Evolutionary conservation across 805 yeast species (phyloP), one percentile per base, ranked within the genome.

Genomic region (Starmerella powellii): DNA sequence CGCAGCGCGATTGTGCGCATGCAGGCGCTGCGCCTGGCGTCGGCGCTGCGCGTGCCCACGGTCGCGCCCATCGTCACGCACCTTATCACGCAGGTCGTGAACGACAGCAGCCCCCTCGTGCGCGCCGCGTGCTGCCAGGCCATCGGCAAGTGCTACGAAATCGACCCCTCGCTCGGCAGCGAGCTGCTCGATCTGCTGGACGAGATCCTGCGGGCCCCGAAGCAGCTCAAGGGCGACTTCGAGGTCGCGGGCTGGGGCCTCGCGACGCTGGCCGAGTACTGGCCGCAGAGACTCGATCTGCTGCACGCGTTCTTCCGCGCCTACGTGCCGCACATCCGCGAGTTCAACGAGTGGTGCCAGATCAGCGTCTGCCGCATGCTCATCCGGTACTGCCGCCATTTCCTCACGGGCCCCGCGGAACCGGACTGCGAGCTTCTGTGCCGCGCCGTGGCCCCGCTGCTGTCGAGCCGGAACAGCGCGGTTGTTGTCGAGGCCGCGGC

Each of bases 1-100:
- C 6, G 45, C 12, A 72, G 71, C 46, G 80, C 93, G 2, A 69
- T 73, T 10, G 65, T 71, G 15, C 66, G 97, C 48, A 72, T 87
- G 2, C 65, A 83, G 42, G 79, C 94, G 0, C 71, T 91, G 34
- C 70, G 87, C 41, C 78, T 86, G 12, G 69, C 91, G 54, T 76
- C 91, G 1, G 87, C 88, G n/a, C 78, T 91, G 44, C 70, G 76
- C 35, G 82, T 88, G 16, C 74, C 83, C 2, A 82, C 88, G 6
- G 78, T 91, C 31, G 70, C 79, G 17, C 91, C 95, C 0, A 83
- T 91, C 36, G 68, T 86, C 13, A 57, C 79, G 4, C 66, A 86
- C 31, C 80, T 91, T 28, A 67, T 88, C 49, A 78, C 78, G 49
- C 73, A 82, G 54, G 68, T 80, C 6, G 61, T 73, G 2, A 61